These are phyloP conservation scores for Cladobotryum mycophilum DNA, from an alignment of 2,329 filamentous ascomycete genomes.

Conservation along the genomic window DNA sequence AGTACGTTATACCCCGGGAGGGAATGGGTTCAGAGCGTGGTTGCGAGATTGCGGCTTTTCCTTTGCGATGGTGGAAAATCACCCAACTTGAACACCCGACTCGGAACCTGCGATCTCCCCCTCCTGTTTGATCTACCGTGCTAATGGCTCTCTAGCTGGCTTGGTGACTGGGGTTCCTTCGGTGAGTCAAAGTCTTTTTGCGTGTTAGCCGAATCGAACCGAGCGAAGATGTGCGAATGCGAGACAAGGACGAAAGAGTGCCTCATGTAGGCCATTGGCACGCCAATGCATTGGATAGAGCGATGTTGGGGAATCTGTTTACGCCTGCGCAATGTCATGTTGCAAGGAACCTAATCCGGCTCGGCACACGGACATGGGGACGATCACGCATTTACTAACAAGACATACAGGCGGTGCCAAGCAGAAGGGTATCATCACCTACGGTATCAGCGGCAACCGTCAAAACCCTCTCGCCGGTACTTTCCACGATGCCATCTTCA, in stretches of 20 bases:
- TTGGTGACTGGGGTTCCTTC: constrained; percentile 68
- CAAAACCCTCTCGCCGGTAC: constrained; percentile 80
- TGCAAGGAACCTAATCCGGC: not conserved
- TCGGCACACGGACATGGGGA: not conserved
- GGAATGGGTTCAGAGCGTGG: constrained; percentile 4
- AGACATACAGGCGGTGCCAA: constrained; percentile 43
- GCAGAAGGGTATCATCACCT: constrained; percentile 61
- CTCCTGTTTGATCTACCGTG: not conserved
- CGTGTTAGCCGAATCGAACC: constrained; percentile 17
- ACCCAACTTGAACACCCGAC: constrained; percentile 5
- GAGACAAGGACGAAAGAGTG: not conserved
- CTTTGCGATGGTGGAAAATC: constrained; percentile 9
- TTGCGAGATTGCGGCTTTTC: constrained; percentile 28
- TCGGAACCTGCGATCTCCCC: constrained; percentile 13
- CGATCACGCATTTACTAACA: constrained; percentile 3
- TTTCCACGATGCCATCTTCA: constrained; percentile 82
- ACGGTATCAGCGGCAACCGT: constrained; percentile 78
- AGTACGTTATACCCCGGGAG: constrained; percentile 26
- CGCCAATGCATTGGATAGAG: not conserved
- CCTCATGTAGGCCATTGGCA: not conserved
- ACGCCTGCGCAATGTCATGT: not conserved
- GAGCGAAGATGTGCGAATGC: constrained; percentile 12
- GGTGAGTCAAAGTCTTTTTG: constrained; percentile 48
- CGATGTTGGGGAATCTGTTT: not conserved
- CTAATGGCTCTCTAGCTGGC: constrained; percentile 46